Evolutionary conservation across 164 flowering plant species (phyloP), one percentile per base, ranked within the genome.

Genomic region (Vitis labrusca): DNA sequence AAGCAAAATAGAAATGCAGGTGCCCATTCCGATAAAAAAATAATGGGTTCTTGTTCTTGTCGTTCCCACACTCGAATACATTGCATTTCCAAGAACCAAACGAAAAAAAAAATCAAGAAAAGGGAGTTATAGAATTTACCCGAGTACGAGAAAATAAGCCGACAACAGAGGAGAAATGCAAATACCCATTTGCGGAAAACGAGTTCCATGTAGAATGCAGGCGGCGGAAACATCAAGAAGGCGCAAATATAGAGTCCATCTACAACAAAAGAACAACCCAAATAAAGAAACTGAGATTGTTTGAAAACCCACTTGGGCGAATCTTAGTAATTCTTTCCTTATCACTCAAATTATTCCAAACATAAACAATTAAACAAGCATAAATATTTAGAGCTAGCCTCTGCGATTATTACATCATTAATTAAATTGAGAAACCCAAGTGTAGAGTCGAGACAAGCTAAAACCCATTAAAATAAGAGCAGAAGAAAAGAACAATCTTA

Each of bases 191-290:
- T 85, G 83, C 78, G 65, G 80, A 74, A 68, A 73, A 73, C 74
- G 64, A 83, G 60, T 67, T 81, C 90, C 96, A 87, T 90, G 72
- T 50, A 69, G 61, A 86, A 76, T 77, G 81, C 68, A 56, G 77
- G 50, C 15, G 57, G 53, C 52, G 70, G 70, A 59, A 49, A 53
- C 65, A 64, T 68, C 72, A 71, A 62, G 23, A 71, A 13, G 19
- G 64, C 68, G 47, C 59, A 63, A 64, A 61, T 44, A 59, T 29
- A 58, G 63, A 65, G 47, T 23, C 67, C 65, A 71, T 67, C 68
- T 30, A 27, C 17, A 66, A 44, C 11, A 27, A 12, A 17, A 66
- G 6, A 50, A 29, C 32, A 50, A 59, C 16, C 16, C 8, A 12
- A 50, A 5, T 2, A 68, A 53, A 54, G 76, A 69, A 71, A 10